phyloP scores from a whole-genome alignment of 2,329 filamentous ascomycete genomes.

The Aspergillus eucalypticola region DNA sequence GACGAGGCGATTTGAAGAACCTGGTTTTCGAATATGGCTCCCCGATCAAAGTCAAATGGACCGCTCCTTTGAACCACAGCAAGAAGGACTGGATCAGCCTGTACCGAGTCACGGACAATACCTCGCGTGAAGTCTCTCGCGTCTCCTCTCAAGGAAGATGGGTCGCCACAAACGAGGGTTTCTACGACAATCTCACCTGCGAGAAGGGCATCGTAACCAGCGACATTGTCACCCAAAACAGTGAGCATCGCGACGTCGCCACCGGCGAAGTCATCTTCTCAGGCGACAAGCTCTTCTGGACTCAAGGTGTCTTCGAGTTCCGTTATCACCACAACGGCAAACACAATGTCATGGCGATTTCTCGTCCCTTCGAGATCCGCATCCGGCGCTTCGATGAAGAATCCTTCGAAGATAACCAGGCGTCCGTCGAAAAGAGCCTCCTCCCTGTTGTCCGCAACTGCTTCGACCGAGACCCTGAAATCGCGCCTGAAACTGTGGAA shows the following conservation, averaged over 20 bases:
- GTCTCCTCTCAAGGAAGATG: conserved; percentile 86
- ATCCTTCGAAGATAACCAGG: conserved; percentile 59
- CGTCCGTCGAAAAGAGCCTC: conserved; percentile 72
- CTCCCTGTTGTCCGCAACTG: conserved; percentile 87
- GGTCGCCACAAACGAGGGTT: conserved; percentile 75
- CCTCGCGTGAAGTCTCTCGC: conserved; percentile 78
- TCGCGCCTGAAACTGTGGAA: conserved; percentile 76
- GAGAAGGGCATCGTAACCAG: conserved; percentile 74
- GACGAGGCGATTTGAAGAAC: conserved; percentile 66
- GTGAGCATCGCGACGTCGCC: conserved; percentile 59
- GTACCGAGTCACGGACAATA: conserved; percentile 94
- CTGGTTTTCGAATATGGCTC: conserved; percentile 84
- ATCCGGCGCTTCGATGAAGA: conserved; percentile 81
- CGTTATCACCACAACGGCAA: conserved; percentile 92
- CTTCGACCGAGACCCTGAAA: conserved; percentile 86
- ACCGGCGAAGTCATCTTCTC: conserved; percentile 82
- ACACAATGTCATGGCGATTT: conserved; percentile 92
- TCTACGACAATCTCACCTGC: conserved; percentile 72
- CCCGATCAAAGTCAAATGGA: conserved; percentile 88
- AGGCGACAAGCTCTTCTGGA: conserved; percentile 97
- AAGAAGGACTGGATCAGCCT: conserved; percentile 94
- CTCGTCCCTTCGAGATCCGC: conserved; percentile 86
- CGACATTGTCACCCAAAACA: conserved; percentile 56
- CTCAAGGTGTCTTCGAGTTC: conserved; percentile 92
- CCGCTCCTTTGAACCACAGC: conserved; percentile 80